Conservation (phyloP, 805 yeast genomes). For the Torulaspora quercuum region DNA sequence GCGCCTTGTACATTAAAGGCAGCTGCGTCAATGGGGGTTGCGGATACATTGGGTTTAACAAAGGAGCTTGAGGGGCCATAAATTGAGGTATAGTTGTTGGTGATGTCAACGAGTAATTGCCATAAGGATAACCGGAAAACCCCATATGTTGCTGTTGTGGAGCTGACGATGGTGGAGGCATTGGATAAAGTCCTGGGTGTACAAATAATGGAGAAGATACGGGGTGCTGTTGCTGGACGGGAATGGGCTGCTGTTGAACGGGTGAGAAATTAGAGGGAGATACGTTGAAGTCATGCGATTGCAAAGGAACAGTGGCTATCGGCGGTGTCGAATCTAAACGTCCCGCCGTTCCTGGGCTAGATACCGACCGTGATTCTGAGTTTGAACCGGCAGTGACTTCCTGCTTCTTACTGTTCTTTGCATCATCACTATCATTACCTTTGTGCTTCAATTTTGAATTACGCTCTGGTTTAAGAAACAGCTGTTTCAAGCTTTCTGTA, state of each 20-base stretch:
- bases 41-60: slow-evolving; percentile 18
- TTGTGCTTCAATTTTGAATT: slow-evolving; percentile 3
- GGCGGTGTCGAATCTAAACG: slow-evolving; percentile 1
- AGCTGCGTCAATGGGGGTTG: slow-evolving; percentile 18
- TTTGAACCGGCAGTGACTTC: not conserved
- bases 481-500: slow-evolving; percentile 17
- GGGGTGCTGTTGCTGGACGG: not conserved
- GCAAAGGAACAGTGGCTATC: not conserved
- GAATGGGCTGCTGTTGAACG: not conserved
- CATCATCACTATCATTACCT: slow-evolving; percentile 1
- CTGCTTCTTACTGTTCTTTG: slow-evolving; percentile 1
- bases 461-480: slow-evolving; percentile 12
- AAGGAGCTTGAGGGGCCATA: slow-evolving; percentile 17
- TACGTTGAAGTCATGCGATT: not conserved
- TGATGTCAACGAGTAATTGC: slow-evolving; percentile 17
- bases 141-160: slow-evolving; percentile 9
- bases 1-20: slow-evolving; percentile 16
- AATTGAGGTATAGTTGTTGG: slow-evolving; percentile 15
- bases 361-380: slow-evolving; percentile 4
- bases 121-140: slow-evolving; percentile 13
- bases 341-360: slow-evolving; percentile 1
- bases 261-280: slow-evolving; percentile 1
- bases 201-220: slow-evolving; percentile 12
- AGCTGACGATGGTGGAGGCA: slow-evolving; percentile 8
- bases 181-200: slow-evolving; percentile 12